Base-by-base conservation (phyloP, 352 stramenopile genomes). In the Globisporangium orthogonon region DNA sequence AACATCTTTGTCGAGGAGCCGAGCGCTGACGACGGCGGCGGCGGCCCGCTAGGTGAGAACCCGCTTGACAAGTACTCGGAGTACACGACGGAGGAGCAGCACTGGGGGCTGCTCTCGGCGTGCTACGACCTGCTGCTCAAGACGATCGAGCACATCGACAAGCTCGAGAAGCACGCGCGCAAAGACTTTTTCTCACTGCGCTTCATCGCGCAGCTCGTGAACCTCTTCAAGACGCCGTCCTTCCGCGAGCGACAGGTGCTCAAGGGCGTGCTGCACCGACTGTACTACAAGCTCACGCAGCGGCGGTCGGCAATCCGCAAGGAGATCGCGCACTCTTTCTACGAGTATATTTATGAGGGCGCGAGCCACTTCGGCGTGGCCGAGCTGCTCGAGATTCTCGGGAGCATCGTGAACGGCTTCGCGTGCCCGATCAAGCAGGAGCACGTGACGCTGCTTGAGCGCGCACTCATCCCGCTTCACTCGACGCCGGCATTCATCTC, bases 341-440 rank as follows among this genome's bases (percentile, higher is more conserved):
- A 92, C 74, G 83, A 91, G 79, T 95, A 93, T 89, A 91, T 94
- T 87, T 95, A 95, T 89, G 86, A 95, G 78, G 91, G 72, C 33
- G 85, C 71, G 69, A 92, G 91, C 56, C 82, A 95, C 68, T 91
- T 93, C 62, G 86, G 86, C 60, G 82, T 95, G 56, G 84, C 84
- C 31, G 86, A 95, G 67, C 66, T 95, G 50, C 66, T 95, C 47
- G 84, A 94, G 65, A 93, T 95, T 39, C 59, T 95, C 44, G 86
- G 86, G 55, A 93, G 83, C 59, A 95, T 95, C 56, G 85, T 95
- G 31, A 95, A 95, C 57, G 86, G 86, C 51, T 95, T 95, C 70
- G 86, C 85, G 7, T 93, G 83, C 49, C 86, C 86, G 23, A 92
- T 95, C 70, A 95, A 95, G 67, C 70, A 90, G 44, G 86, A 95